Evolutionary conservation across 306 rosid species (phyloP).

Genomic region (Canavalia ensiformis): DNA sequence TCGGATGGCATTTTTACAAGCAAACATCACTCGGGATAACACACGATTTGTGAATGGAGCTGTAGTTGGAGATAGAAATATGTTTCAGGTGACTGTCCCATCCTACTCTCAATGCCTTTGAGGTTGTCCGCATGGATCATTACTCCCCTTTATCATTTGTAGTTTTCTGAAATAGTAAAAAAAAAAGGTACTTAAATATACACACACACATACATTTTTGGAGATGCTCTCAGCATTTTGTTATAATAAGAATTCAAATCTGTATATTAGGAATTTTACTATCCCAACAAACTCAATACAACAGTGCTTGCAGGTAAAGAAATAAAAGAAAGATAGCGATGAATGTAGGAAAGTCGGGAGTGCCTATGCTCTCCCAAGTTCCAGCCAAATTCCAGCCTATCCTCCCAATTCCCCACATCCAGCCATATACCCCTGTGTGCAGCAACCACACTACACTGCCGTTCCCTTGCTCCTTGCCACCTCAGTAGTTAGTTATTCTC

Average conservation of each 20-base stretch:
- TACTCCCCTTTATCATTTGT: constrained; percentile 3
- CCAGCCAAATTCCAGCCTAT: no score
- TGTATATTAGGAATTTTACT: no score
- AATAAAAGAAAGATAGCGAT: no score
- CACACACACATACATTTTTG: not conserved
- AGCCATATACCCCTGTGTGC: no score
- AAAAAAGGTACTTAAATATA: not conserved
- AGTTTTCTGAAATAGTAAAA: not conserved
- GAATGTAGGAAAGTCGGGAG: no score
- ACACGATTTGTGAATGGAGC: constrained; percentile 94
- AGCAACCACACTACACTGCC: no score
- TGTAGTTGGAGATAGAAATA: constrained; percentile 82
- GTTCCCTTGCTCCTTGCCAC: no score
- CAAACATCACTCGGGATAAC: constrained; percentile 94
- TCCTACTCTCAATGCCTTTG: constrained; percentile 22
- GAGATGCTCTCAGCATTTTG: not conserved
- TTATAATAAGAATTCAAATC: constrained; percentile 31
- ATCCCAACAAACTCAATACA: no score
- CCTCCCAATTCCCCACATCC: no score
- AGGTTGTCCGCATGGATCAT: constrained; percentile 4
- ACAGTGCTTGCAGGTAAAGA: no score
- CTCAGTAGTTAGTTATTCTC: no score
- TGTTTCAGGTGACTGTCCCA: constrained; percentile 80
- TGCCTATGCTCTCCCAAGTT: no score
- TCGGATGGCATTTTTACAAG: constrained; percentile 88